A percentile compares a stretch with the other conserved stretches of the same genome.
Evolutionary conservation across 108 stramenopile species (phyloP).

Genomic region (Skeletonema potamos): DNA sequence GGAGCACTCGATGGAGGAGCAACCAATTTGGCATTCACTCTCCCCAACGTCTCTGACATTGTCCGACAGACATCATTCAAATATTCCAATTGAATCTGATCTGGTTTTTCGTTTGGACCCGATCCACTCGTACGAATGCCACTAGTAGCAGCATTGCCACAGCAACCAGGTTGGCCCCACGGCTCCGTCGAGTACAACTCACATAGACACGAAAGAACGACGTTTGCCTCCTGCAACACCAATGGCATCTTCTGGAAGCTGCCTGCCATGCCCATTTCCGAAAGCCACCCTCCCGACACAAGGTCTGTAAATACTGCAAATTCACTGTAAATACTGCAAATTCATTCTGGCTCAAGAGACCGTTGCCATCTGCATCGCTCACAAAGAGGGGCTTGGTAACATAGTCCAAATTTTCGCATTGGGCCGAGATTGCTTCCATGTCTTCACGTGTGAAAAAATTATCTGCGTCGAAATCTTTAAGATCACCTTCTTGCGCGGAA

Average conservation of each 20-base stretch:
- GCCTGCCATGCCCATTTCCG: not conserved
- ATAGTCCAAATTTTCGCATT: slow-evolving; percentile 20
- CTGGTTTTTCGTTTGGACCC: slow-evolving; percentile 16
- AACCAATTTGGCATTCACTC: slow-evolving; percentile 7
- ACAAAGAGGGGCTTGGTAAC: slow-evolving; percentile 13
- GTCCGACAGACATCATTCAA: slow-evolving; percentile 37
- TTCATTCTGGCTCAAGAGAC: slow-evolving; percentile 30
- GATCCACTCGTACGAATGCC: slow-evolving; percentile 31
- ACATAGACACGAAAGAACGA: slow-evolving; percentile 32
- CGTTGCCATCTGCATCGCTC: slow-evolving; percentile 25
- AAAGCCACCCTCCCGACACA: slow-evolving; percentile 31
- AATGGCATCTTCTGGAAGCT: slow-evolving; percentile 28
- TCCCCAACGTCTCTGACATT: slow-evolving; percentile 20
- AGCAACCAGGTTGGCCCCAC: slow-evolving; percentile 20
- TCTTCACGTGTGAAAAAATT: not conserved
- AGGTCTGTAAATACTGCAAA: slow-evolving; percentile 21
- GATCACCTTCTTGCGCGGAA: not conserved
- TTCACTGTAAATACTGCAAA: too few species aligned
- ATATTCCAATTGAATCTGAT: slow-evolving; percentile 8
- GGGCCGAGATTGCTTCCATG: not conserved
- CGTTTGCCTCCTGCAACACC: slow-evolving; percentile 18
- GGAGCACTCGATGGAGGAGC: slow-evolving; percentile 17
- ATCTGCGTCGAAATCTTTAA: too few species aligned
- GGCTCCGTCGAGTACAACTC: slow-evolving; percentile 13
- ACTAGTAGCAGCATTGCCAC: slow-evolving; percentile 6